Evolutionary conservation across 1,284 basidiomycete genomes (phyloP).

Genomic region (Cystobasidium slooffiae): DNA sequence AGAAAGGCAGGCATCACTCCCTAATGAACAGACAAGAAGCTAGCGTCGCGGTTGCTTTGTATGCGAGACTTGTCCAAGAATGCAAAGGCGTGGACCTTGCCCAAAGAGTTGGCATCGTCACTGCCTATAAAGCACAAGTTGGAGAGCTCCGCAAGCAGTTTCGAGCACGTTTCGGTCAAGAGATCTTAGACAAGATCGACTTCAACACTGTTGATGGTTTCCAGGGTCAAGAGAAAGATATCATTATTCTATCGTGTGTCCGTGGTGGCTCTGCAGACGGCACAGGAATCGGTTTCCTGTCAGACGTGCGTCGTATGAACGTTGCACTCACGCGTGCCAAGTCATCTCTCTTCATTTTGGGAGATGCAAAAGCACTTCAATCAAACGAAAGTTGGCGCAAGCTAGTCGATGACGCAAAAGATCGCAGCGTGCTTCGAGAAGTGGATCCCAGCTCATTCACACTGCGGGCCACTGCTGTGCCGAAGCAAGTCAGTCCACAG

Average conservation of each 20-base stretch:
- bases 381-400: slow-evolving; percentile 78
- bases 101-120: slow-evolving; percentile 83
- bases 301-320: slow-evolving; percentile 73
- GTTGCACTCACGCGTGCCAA: slow-evolving; percentile 95
- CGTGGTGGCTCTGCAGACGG: slow-evolving; percentile 69
- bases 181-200: slow-evolving; percentile 75
- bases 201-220: slow-evolving; percentile 98
- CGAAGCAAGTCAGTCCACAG: not conserved
- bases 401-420: slow-evolving; percentile 76
- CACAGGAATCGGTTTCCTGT: slow-evolving; percentile 82
- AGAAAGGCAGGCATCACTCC: slow-evolving; percentile 65
- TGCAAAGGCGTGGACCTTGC: slow-evolving; percentile 50
- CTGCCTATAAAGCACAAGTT: slow-evolving; percentile 95
- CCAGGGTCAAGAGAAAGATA: slow-evolving; percentile 95
- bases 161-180: slow-evolving; percentile 70
- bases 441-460: slow-evolving; percentile 34
- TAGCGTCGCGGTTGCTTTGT: slow-evolving; percentile 76
- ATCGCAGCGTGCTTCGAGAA: slow-evolving; percentile 52
- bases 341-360: slow-evolving; percentile 91
- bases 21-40: slow-evolving; percentile 79
- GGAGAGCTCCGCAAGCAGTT: slow-evolving; percentile 75
- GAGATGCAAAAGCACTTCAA: slow-evolving; percentile 82
- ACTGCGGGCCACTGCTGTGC: not conserved
- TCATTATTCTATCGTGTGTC: slow-evolving; percentile 94
- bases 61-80: slow-evolving; percentile 71